Conservation (phyloP, 2,329 filamentous ascomycete genomes). For the Stachybotrys chartarum region DNA sequence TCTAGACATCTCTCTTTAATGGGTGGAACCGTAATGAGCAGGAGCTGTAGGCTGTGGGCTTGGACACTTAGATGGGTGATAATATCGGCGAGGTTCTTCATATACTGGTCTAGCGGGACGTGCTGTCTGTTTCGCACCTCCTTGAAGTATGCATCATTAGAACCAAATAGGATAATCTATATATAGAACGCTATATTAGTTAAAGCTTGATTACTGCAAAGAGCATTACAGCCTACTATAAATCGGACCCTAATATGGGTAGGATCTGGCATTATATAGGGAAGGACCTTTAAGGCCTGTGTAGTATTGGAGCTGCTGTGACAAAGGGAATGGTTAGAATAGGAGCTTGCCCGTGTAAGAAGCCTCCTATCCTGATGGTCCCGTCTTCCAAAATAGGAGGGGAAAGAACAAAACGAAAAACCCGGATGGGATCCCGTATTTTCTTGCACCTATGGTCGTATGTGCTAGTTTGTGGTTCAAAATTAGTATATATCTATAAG, state of each 20-base stretch:
- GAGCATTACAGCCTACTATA: background rate
- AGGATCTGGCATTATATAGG: slow-evolving; percentile 1
- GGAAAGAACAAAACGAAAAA: no score
- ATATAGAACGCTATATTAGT: background rate
- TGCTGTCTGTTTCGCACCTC: slow-evolving; percentile 1
- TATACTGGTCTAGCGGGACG: slow-evolving; percentile 1
- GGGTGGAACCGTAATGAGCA: background rate
- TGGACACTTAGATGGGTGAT: background rate
- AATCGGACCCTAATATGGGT: background rate
- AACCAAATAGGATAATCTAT: slow-evolving; percentile 1
- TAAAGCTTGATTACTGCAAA: background rate
- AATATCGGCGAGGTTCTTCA: slow-evolving; percentile 1
- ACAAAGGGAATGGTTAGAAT: no score
- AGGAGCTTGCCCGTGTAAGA: no score
- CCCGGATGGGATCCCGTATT: no score
- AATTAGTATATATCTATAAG: no score
- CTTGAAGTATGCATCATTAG: slow-evolving; percentile 1
- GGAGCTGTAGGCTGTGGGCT: background rate
- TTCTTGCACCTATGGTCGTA: no score
- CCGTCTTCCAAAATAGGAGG: no score
- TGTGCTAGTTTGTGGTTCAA: no score
- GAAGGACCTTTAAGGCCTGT: slow-evolving; percentile 1
- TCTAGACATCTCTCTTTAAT: slow-evolving; percentile 1
- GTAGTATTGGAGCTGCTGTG: background rate
- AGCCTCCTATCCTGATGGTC: no score